Evolutionary conservation across 2,329 filamentous ascomycete genomes (phyloP), one percentile per base, ranked within the genome.

Genomic region (Fusarium sp.): DNA sequence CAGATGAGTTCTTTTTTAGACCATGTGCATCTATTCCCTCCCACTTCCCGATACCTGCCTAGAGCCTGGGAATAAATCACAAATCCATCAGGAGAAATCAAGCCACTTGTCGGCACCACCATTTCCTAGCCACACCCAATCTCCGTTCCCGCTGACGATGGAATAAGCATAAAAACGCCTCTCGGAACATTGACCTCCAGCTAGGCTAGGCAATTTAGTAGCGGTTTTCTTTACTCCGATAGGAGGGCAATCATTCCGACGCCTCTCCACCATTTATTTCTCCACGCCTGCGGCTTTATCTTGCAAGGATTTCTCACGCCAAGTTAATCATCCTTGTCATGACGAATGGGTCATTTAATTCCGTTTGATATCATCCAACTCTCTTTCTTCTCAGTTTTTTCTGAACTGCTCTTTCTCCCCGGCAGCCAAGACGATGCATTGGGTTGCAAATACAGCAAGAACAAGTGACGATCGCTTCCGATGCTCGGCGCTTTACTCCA

Each of bases 121-220:
- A 35, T 32, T 14, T 32, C n/a, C n/a, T 47, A 14, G 11, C 30
- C 28, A 45, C 42, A 11, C 28, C 24, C 18, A 15, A 53, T 39
- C 39, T 41, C 28, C 42, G 38, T 45, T 59, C 38, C 64, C 64
- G 32, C 57, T 53, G 35, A 61, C 67, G 50, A 70, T 32, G 20
- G 42, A 73, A 66, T 73, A 73, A 73, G 70, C 70, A 73, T 73
- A 73, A 73, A 66, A 73, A 44, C 51, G 60, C 70, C 66, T 51
- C 50, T 73, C 44, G 58, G 67, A 28, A 44, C 14, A 50, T 69
- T 69, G 58, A n/a, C 32, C 24, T 47, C 42, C 24, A 30, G 32
- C 44, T 47, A 18, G 20, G 38, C 44, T 66, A 64, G n/a, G 47
- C 14, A 35, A 18, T 41, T 44, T 69, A 55, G 32, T 28, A 53